Evolutionary conservation across 768 basidiomycete genomes (phyloP).

Genomic region (Postia placenta): DNA sequence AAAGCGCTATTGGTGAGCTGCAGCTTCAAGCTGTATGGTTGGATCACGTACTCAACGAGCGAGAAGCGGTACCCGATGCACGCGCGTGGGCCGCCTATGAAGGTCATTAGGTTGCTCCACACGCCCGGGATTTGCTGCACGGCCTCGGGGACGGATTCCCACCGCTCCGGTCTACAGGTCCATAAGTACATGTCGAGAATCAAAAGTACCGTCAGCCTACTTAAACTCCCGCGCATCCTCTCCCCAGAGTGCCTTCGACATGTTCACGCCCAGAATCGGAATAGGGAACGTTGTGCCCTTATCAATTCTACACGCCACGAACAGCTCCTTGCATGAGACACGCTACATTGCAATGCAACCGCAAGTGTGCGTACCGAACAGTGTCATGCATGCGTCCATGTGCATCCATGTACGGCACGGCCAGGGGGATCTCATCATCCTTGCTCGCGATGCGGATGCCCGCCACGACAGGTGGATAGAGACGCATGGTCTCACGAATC

Average conservation of each 20-base stretch:
- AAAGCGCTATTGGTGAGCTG: neutral
- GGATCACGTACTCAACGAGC: constrained; percentile 49
- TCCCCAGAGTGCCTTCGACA: constrained; percentile 51
- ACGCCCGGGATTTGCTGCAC: constrained; percentile 48
- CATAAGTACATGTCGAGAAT: constrained; percentile 13
- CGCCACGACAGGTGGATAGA: constrained; percentile 44
- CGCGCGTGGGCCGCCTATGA: constrained; percentile 60
- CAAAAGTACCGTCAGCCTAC: constrained; percentile 18
- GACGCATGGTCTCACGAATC: constrained; percentile 51
- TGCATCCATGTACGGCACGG: constrained; percentile 20
- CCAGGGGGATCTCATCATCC: constrained; percentile 48
- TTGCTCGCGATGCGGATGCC: constrained; percentile 39
- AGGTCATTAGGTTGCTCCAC: constrained; percentile 53
- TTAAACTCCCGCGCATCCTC: constrained; percentile 52
- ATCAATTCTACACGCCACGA: constrained; percentile 16
- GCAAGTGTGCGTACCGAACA: neutral
- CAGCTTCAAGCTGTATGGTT: no score
- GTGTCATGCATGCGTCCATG: constrained; percentile 3
- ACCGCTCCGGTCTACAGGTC: no score
- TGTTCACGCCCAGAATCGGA: constrained; percentile 49
- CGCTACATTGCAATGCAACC: neutral
- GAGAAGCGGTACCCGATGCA: no score
- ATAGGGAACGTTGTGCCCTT: constrained; percentile 31
- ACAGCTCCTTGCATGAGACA: neutral
- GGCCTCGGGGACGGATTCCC: constrained; percentile 49